phyloP scores from a whole-genome alignment of 202 grass and related monocot genomes.

The Musa balbisiana region DNA sequence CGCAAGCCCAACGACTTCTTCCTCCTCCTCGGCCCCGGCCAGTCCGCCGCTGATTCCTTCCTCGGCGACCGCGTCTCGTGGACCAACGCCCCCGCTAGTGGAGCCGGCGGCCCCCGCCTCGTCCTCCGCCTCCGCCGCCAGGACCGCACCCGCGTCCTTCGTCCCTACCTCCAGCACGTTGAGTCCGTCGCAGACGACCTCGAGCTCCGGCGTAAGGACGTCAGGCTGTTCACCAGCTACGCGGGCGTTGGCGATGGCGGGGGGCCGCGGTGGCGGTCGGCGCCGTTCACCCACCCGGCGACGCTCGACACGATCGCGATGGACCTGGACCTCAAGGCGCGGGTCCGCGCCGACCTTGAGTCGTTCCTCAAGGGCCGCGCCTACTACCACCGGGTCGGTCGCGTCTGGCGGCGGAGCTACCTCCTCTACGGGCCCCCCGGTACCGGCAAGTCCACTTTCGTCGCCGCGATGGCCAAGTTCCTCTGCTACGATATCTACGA shows the following conservation, averaged over 20 bases:
- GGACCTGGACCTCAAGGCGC: constrained; percentile 67
- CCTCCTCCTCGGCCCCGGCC: constrained; percentile 49
- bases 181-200: constrained; percentile 75
- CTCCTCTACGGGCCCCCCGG: constrained; percentile 71
- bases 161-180: constrained; percentile 78
- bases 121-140: constrained; percentile 68
- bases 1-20: constrained; percentile 69
- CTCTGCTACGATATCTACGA: constrained; percentile 85
- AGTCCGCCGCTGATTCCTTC: constrained; percentile 50
- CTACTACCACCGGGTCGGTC: constrained; percentile 78
- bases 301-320: constrained; percentile 79
- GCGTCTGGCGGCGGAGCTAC: constrained; percentile 94
- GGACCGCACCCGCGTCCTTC: constrained; percentile 63
- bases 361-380: constrained; percentile 66
- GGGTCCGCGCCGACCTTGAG: constrained; percentile 61
- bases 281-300: constrained; percentile 69
- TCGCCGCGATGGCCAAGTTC: constrained; percentile 82
- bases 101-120: constrained; percentile 13
- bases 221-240: constrained; percentile 11
- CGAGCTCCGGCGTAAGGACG: constrained; percentile 41
- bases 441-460: constrained; percentile 89
- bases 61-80: constrained; percentile 58
- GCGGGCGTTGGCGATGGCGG: constrained; percentile 3
- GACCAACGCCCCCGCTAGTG: constrained; percentile 21
- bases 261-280: constrained; percentile 32